Evolutionary conservation across 75 land plant genomes (phyloP).

Genomic region (Pinus taeda): DNA sequence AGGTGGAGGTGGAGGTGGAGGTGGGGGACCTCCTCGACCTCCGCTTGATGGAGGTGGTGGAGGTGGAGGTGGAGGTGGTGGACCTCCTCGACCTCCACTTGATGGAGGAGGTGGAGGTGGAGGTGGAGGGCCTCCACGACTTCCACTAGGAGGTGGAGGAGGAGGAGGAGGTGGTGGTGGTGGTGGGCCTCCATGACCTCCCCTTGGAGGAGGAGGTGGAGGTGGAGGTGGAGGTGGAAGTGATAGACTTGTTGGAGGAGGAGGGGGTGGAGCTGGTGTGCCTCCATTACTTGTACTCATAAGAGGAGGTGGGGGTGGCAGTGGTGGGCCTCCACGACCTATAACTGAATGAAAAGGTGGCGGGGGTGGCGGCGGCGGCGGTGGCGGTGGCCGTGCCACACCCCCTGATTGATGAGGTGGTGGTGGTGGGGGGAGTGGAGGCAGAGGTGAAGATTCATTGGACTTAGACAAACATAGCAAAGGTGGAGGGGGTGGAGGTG

Average conservation of each 20-base stretch:
- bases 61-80: slow-evolving; percentile 24
- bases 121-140: slow-evolving; percentile 14
- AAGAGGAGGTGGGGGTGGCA: not conserved
- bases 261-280: slow-evolving; percentile 28
- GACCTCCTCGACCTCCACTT: slow-evolving; percentile 1
- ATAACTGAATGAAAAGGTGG: slow-evolving; percentile 16
- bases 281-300: slow-evolving; percentile 1
- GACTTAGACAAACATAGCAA: not conserved
- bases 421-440: slow-evolving; percentile 17
- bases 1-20: slow-evolving; percentile 48
- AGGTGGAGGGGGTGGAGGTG: slow-evolving; percentile 21
- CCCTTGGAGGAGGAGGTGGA: slow-evolving; percentile 23
- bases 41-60: slow-evolving; percentile 13
- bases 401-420: slow-evolving; percentile 1
- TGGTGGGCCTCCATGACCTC: not conserved
- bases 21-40: slow-evolving; percentile 13
- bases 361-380: slow-evolving; percentile 9
- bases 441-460: slow-evolving; percentile 17
- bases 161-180: slow-evolving; percentile 37
- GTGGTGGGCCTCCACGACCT: slow-evolving; percentile 1
- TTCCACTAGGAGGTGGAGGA: slow-evolving; percentile 11
- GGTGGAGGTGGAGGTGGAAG: slow-evolving; percentile 24
- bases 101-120: slow-evolving; percentile 14
- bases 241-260: slow-evolving; percentile 21
- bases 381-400: slow-evolving; percentile 6